Percentiles rank a stretch among this genome's conserved stretches.
Evolutionary conservation across 2,329 filamentous ascomycete genomes (phyloP).

Genomic region (Aplosporella prunicola): DNA sequence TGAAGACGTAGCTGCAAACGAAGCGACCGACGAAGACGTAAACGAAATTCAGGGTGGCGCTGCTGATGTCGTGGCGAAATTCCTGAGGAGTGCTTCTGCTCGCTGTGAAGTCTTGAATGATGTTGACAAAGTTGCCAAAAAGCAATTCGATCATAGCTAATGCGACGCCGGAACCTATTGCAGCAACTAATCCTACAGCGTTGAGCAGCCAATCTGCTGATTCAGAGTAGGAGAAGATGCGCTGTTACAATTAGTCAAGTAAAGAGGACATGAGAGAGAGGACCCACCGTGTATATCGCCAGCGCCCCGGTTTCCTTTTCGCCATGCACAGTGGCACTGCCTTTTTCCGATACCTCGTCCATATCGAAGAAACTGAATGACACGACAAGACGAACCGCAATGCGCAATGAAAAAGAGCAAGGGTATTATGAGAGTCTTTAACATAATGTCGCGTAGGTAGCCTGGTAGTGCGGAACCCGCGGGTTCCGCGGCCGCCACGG

Average conservation of each 20-base stretch:
- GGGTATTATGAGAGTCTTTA: no score
- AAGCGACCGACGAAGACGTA: slow-evolving; percentile 22
- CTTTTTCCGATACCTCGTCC: no score
- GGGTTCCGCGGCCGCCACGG: no score
- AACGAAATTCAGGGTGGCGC: slow-evolving; percentile 28
- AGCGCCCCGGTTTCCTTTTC: no score
- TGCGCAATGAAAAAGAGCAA: no score
- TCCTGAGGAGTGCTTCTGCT: slow-evolving; percentile 23
- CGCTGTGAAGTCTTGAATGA: slow-evolving; percentile 36
- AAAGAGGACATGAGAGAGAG: no score
- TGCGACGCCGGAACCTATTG: slow-evolving; percentile 35
- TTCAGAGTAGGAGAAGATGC: slow-evolving; percentile 28
- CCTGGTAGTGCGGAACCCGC: no score
- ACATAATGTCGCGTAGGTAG: no score
- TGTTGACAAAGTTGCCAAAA: slow-evolving; percentile 41
- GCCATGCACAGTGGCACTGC: no score
- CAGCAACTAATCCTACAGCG: slow-evolving; percentile 23
- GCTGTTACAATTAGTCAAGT: slow-evolving; percentile 14
- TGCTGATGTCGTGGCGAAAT: slow-evolving; percentile 31
- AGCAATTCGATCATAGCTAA: slow-evolving; percentile 44
- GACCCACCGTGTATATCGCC: no score
- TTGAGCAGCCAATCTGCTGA: slow-evolving; percentile 23
- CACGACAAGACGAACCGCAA: no score
- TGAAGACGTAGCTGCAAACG: slow-evolving; percentile 42
- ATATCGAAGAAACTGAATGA: no score